phyloP scores from a whole-genome alignment of 495 filamentous ascomycete species.

The Podospora australis region DNA sequence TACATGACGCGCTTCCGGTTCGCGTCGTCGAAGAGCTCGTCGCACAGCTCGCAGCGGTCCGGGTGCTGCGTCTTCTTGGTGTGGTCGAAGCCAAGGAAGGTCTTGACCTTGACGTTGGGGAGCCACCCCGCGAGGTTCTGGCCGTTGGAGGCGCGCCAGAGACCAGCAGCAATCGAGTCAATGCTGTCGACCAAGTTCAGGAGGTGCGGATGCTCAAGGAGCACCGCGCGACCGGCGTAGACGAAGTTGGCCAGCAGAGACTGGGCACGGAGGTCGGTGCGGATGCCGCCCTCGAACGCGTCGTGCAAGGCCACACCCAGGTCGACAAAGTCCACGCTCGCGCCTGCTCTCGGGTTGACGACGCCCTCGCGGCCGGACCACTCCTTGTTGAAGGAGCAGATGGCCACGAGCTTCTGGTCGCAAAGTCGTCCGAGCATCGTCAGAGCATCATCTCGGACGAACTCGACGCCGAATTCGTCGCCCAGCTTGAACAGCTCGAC shows the following conservation, averaged over 20 bases:
- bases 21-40: slow-evolving; percentile 11
- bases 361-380: slow-evolving; percentile 8
- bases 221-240: slow-evolving; percentile 14
- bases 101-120: background rate
- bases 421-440: slow-evolving; percentile 9
- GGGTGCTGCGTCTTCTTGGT: slow-evolving; percentile 15
- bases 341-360: background rate
- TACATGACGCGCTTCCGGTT: slow-evolving; percentile 8
- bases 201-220: slow-evolving; percentile 1
- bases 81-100: slow-evolving; percentile 4
- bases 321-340: background rate
- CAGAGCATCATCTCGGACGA: slow-evolving; percentile 10
- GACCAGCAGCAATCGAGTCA: slow-evolving; percentile 6
- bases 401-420: slow-evolving; percentile 11
- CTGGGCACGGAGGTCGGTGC: slow-evolving; percentile 1
- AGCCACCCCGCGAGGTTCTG: background rate
- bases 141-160: slow-evolving; percentile 1
- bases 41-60: slow-evolving; percentile 15
- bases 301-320: background rate
- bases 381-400: slow-evolving; percentile 9
- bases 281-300: slow-evolving; percentile 3
- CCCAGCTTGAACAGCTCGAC: slow-evolving; percentile 15
- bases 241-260: slow-evolving; percentile 8
- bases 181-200: background rate
- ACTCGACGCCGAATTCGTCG: background rate